Conservation (phyloP, 306 rosid genomes). For the Casuarina cunninghamiana region DNA sequence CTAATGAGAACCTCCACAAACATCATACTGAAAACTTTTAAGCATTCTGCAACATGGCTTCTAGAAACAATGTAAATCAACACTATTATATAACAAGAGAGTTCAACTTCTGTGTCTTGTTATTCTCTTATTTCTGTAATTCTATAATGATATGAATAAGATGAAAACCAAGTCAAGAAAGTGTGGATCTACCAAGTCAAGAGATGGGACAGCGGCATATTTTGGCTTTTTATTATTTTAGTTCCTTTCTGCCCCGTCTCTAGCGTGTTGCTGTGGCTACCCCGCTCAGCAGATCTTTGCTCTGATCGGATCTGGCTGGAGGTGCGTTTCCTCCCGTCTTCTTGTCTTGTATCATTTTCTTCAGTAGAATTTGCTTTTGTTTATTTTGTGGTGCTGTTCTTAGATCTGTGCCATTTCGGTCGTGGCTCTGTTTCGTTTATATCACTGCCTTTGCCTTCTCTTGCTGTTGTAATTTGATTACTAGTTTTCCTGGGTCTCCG, state of each 20-base stretch:
- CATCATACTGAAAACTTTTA: not conserved
- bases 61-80: not conserved
- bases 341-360: not conserved
- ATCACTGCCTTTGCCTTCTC: not conserved
- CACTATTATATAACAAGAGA: too few species aligned
- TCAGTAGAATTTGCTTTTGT: not conserved
- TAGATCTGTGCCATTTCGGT: not conserved
- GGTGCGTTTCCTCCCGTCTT: not conserved
- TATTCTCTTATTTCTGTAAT: too few species aligned
- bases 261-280: not conserved
- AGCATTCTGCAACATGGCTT: not conserved
- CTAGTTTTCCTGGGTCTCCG: not conserved
- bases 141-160: too few species aligned
- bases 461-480: not conserved
- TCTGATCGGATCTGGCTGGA: not conserved
- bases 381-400: not conserved
- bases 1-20: not conserved
- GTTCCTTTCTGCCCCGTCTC: too few species aligned
- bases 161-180: too few species aligned
- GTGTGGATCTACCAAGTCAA: too few species aligned
- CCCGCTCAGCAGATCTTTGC: not conserved
- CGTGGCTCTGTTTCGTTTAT: not conserved
- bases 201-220: too few species aligned
- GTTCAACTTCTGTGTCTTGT: too few species aligned
- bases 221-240: too few species aligned